phyloP scores from a whole-genome alignment of 2,329 filamentous ascomycete genomes.

The Colletotrichum sp. region DNA sequence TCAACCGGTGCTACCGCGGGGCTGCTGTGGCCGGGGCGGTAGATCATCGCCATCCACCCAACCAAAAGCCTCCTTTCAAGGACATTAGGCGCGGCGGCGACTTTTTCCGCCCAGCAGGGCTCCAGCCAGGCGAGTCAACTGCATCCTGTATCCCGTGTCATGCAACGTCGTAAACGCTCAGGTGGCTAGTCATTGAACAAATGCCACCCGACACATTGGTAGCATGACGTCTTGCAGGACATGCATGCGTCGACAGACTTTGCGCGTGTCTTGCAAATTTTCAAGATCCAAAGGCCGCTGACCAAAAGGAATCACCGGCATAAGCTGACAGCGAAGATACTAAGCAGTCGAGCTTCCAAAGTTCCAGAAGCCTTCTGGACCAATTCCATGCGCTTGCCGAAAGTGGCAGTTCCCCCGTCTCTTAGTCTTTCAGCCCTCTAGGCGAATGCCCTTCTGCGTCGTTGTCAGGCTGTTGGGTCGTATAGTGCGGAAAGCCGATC shows the following conservation, averaged over 20 bases:
- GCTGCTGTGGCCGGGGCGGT: background rate
- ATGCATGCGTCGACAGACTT: background rate
- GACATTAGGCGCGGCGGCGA: background rate
- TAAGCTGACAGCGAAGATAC: background rate
- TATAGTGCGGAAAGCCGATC: background rate
- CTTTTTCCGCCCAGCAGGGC: background rate
- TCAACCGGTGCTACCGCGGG: constrained; percentile 2
- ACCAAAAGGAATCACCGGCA: background rate
- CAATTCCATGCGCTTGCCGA: constrained; percentile 11
- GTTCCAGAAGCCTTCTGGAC: constrained; percentile 12
- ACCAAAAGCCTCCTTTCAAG: background rate
- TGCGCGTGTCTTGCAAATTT: background rate
- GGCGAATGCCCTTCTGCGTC: background rate
- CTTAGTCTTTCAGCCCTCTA: background rate
- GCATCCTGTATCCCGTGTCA: background rate
- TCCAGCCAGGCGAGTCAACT: background rate
- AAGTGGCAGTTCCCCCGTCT: background rate
- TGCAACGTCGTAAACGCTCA: background rate
- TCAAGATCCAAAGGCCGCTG: background rate
- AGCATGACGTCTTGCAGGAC: background rate
- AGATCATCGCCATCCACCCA: constrained; percentile 5
- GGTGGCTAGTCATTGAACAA: background rate
- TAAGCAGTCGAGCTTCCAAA: background rate
- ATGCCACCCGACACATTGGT: background rate
- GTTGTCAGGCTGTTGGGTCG: background rate